A percentile compares a stretch with the other conserved stretches of the same genome.
These are phyloP conservation scores for Starmerella cellae DNA, from an alignment of 805 yeast genomes.

Conservation along the genomic window DNA sequence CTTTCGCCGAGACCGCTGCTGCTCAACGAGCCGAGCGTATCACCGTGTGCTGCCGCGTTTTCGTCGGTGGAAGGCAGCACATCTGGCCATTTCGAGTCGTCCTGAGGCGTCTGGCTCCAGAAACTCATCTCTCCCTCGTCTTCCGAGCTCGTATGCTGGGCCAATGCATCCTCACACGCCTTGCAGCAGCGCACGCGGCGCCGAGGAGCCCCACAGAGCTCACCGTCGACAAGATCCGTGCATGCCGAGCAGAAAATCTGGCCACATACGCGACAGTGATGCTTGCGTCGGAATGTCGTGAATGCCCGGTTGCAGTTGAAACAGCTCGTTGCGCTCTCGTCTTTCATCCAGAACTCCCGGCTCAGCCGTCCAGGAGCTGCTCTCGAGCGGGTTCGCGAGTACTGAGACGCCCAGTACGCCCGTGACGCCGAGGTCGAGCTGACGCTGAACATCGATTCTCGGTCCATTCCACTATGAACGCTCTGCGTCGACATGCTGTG, in stretches of 20 bases:
- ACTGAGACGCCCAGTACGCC: constrained; percentile 21
- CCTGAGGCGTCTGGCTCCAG: constrained; percentile 6
- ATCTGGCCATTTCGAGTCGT: constrained; percentile 5
- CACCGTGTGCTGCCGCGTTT: background rate
- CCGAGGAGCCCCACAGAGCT: constrained; percentile 40
- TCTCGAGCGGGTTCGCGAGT: constrained; percentile 16
- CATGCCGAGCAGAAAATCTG: constrained; percentile 84
- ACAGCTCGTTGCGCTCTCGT: constrained; percentile 80
- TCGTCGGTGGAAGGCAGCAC: background rate
- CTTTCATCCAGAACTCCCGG: constrained; percentile 90
- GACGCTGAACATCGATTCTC: constrained; percentile 19
- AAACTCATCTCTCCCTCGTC: constrained; percentile 32
- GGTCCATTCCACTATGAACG: constrained; percentile 11
- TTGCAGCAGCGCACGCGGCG: constrained; percentile 32
- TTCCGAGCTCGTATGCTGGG: constrained; percentile 14
- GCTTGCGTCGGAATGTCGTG: constrained; percentile 67
- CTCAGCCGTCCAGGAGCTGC: constrained; percentile 31
- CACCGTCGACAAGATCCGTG: constrained; percentile 57
- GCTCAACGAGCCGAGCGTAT: background rate
- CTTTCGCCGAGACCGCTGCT: background rate
- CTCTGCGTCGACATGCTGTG: background rate
- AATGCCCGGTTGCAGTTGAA: constrained; percentile 68
- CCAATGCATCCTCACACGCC: constrained; percentile 18
- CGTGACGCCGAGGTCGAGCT: constrained; percentile 19
- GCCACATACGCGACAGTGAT: constrained; percentile 92